Base-by-base conservation (phyloP, 1,284 basidiomycete species). In the Rhodotorula sp. region DNA sequence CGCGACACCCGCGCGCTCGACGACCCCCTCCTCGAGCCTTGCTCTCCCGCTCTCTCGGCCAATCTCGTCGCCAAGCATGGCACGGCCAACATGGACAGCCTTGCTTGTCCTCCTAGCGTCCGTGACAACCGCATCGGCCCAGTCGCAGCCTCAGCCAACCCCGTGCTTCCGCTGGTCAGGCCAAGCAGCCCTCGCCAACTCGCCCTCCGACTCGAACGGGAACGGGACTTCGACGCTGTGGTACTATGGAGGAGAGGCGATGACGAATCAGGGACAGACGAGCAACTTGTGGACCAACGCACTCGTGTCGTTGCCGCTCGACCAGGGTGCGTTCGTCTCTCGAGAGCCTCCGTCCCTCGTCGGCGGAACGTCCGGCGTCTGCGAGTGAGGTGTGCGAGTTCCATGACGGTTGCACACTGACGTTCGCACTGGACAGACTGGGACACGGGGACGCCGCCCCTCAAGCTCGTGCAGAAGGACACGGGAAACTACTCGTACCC, bases 261-360 rank as follows among this genome's bases (percentile, higher is more conserved):
- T 62, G 60, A 69, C 69, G 15, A 50, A 40, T 6, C 53, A 59
- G 22, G 66, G 62, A 18, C 73, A 75, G 59, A 68, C 64, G 2
- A n/a, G 16, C 11, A 65, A 71, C 44, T 71, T 70, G 37, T 76
- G 77, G 72, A 77, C 77, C 7, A 78, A 78, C 63, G 77, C 77
- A 47, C 69, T 78, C 28, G 70, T 77, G 16, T 57, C 70, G 24
- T 48, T 78, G 4, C 69, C 75, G 37, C 59, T 78, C 0, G 62
- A 68, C 7, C 62, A 56, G 18, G 59, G 67, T 69, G 30, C 30
- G 67, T 22, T n/a, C 9, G 22, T 15, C 24, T 30, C 34, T 24
- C 46, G 22, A 31, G 34, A 3, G 10, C 22, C 1, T 34, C 30
- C 54, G 54, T 13, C 30, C n/a, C 5, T 37, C 10, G 34, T n/a